Evolutionary conservation across 768 basidiomycete genomes (phyloP).

Genomic region (Exsudoporus frostii): DNA sequence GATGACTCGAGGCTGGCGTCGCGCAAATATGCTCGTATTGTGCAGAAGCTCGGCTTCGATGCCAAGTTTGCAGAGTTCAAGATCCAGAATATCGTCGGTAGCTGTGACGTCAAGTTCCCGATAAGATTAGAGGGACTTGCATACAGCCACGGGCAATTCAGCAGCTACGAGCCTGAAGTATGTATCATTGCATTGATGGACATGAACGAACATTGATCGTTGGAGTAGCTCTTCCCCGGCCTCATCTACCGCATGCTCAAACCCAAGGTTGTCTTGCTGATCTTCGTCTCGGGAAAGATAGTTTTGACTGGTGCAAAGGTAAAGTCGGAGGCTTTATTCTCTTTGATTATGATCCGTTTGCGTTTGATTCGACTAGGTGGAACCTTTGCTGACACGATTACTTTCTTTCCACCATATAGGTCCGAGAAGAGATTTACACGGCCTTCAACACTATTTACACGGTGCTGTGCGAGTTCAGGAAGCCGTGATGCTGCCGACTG

Average conservation of each 20-base stretch:
- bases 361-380: background rate
- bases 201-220: background rate
- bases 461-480: conserved; percentile 92
- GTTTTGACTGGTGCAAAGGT: conserved; percentile 99
- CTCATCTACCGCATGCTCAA: conserved; percentile 99
- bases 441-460: conserved; percentile 99
- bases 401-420: conserved; percentile 48
- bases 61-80: conserved; percentile 99
- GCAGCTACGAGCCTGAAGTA: conserved; percentile 97
- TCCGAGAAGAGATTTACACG: conserved; percentile 98
- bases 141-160: conserved; percentile 97
- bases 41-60: conserved; percentile 98
- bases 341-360: background rate
- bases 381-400: conserved; percentile 44
- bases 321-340: conserved; percentile 22
- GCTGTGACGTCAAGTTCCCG: conserved; percentile 98
- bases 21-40: conserved; percentile 98
- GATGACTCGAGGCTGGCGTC: conserved; percentile 96
- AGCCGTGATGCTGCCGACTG: conserved; percentile 45
- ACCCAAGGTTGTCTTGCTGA: conserved; percentile 96
- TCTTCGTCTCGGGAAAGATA: conserved; percentile 99
- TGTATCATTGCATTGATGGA: conserved; percentile 24
- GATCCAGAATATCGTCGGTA: conserved; percentile 98
- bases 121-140: conserved; percentile 96
- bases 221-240: conserved; percentile 86